A percentile compares a stretch with the other conserved stretches of the same genome.
phyloP scores from a whole-genome alignment of 805 yeast genomes.

The Grigorovia jiainica region DNA sequence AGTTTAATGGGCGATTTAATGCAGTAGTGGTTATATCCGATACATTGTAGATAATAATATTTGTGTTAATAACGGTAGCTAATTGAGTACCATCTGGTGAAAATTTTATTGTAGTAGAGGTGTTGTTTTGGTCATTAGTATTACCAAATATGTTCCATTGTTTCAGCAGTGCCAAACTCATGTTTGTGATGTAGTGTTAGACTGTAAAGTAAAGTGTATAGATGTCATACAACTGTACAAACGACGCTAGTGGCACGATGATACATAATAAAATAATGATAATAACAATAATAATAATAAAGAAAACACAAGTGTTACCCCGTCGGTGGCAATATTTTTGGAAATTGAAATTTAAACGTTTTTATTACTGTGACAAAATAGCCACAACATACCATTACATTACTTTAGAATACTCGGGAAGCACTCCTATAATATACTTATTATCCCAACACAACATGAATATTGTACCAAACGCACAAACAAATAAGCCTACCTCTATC shows the following conservation, averaged over 20 bases:
- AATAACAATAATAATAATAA: too few relatives aligned
- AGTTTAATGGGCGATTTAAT: neutral
- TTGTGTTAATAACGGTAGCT: constrained; percentile 35
- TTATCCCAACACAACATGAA: constrained; percentile 28
- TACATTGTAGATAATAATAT: constrained; percentile 52
- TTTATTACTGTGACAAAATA: too few relatives aligned
- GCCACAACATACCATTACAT: too few relatives aligned
- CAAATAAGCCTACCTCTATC: constrained; percentile 38
- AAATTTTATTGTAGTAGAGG: constrained; percentile 34
- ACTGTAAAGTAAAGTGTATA: too few relatives aligned
- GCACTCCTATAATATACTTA: too few relatives aligned
- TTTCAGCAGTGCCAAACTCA: neutral
- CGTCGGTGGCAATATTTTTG: neutral
- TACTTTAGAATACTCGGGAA: too few relatives aligned
- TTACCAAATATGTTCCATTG: neutral
- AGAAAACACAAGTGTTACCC: neutral
- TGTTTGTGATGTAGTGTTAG: neutral
- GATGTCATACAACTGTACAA: too few relatives aligned
- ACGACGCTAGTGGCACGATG: too few relatives aligned
- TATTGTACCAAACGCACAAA: constrained; percentile 47
- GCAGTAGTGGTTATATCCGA: constrained; percentile 32
- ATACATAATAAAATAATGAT: too few relatives aligned
- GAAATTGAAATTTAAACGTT: neutral
- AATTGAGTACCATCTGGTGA: constrained; percentile 51
- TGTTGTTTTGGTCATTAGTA: neutral